Conservation (phyloP, 192 early-diverging fungal genomes). For the Entophlyctis luteolus region DNA sequence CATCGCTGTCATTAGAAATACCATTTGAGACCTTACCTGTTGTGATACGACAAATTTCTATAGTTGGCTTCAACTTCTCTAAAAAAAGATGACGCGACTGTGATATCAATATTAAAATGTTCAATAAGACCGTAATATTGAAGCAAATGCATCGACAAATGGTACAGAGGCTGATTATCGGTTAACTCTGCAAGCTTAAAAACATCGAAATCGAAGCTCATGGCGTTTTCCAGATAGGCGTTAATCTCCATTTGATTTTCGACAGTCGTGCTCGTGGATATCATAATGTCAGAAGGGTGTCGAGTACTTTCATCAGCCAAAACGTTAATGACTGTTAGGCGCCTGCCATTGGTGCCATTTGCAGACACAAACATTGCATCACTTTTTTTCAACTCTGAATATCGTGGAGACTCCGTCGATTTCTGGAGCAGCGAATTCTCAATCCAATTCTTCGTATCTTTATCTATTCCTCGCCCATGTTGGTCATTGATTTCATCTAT, state of each 20-base stretch:
- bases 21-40: slow-evolving; percentile 32
- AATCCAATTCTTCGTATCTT: slow-evolving; percentile 54
- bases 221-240: slow-evolving; percentile 28
- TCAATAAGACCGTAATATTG: slow-evolving; percentile 44
- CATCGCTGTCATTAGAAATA: neutral
- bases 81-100: slow-evolving; percentile 38
- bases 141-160: slow-evolving; percentile 45
- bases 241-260: slow-evolving; percentile 42
- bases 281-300: neutral
- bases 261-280: neutral
- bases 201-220: slow-evolving; percentile 48
- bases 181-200: slow-evolving; percentile 48
- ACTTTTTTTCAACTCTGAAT: slow-evolving; percentile 12
- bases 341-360: slow-evolving; percentile 18
- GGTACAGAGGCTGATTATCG: slow-evolving; percentile 46
- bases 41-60: slow-evolving; percentile 50
- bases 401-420: slow-evolving; percentile 17
- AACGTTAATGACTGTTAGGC: neutral
- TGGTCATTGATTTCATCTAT: slow-evolving; percentile 55
- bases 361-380: slow-evolving; percentile 22
- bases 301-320: neutral
- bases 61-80: slow-evolving; percentile 45
- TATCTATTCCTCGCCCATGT: slow-evolving; percentile 46
- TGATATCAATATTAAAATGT: slow-evolving; percentile 42
- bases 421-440: slow-evolving; percentile 48